Evolutionary conservation across 2,329 filamentous ascomycete species (phyloP).

Genomic region (Pestalotiopsis sp.): DNA sequence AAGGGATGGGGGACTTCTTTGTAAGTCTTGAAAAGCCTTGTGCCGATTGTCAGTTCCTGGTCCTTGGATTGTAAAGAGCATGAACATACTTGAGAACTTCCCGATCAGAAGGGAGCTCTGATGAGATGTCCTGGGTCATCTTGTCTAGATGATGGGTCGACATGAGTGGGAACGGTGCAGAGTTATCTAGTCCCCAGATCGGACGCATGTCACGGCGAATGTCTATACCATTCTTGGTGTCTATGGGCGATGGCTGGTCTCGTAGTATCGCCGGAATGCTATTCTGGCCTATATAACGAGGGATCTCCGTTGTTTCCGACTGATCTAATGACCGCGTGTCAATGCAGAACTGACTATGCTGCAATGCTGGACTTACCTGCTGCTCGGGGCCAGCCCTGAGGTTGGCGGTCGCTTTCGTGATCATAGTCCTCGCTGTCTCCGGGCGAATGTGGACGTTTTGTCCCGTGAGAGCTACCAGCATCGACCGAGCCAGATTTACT

Average conservation of each 20-base stretch:
- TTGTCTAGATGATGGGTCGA: slow-evolving; percentile 63
- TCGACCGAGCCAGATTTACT: slow-evolving; percentile 36
- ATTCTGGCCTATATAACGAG: slow-evolving; percentile 68
- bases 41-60: neutral
- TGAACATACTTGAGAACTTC: slow-evolving; percentile 66
- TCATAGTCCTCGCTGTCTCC: slow-evolving; percentile 39
- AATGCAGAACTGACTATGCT: neutral
- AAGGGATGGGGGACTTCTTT: slow-evolving; percentile 70
- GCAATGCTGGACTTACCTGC: slow-evolving; percentile 27
- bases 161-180: slow-evolving; percentile 69
- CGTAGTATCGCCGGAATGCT: slow-evolving; percentile 68
- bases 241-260: slow-evolving; percentile 59
- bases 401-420: slow-evolving; percentile 38
- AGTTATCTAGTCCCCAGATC: slow-evolving; percentile 67
- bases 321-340: slow-evolving; percentile 40
- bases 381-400: slow-evolving; percentile 33
- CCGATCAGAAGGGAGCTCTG: slow-evolving; percentile 64
- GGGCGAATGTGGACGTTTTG: slow-evolving; percentile 48
- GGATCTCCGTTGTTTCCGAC: slow-evolving; percentile 54
- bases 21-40: slow-evolving; percentile 65
- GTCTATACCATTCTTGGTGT: slow-evolving; percentile 54
- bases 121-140: slow-evolving; percentile 62
- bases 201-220: slow-evolving; percentile 68
- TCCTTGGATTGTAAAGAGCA: neutral
- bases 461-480: slow-evolving; percentile 28